These are phyloP conservation scores for Phenoliferia sp. DNA, from an alignment of 1,284 basidiomycete genomes.

Conservation along the genomic window DNA sequence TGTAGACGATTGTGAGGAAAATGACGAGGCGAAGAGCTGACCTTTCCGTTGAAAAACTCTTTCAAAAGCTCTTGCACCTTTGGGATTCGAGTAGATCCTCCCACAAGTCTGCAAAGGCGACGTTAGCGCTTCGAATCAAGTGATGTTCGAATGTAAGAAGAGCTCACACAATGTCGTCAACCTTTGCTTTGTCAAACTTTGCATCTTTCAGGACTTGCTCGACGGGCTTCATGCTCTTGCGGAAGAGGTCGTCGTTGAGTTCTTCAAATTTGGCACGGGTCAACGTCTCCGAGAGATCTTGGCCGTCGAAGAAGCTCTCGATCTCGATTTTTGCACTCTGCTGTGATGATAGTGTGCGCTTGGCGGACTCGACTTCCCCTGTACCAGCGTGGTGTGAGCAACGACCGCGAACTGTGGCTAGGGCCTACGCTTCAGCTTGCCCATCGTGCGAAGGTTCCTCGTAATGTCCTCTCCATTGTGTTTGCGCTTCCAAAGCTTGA, in stretches of 20 bases:
- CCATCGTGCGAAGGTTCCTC: conserved; percentile 64
- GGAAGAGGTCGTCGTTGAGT: conserved; percentile 44
- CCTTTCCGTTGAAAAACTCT: too few relatives aligned
- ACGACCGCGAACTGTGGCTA: too few relatives aligned
- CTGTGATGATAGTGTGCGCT: conserved; percentile 81
- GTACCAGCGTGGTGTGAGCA: too few relatives aligned
- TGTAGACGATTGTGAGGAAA: too few relatives aligned
- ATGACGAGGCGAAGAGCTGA: too few relatives aligned
- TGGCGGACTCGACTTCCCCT: conserved; percentile 97
- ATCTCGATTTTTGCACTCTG: conserved; percentile 69
- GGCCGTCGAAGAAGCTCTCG: conserved; percentile 84
- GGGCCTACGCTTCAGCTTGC: conserved; percentile 93
- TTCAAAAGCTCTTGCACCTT: conserved; percentile 97
- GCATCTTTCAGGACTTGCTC: conserved; percentile 98
- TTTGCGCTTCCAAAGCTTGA: conserved; percentile 93
- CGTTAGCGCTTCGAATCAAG: background rate
- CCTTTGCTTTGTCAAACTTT: conserved; percentile 91
- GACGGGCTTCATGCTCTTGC: conserved; percentile 61
- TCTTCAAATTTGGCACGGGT: conserved; percentile 86
- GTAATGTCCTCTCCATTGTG: conserved; percentile 69
- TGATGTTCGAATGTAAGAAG: background rate
- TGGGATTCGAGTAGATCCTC: conserved; percentile 97
- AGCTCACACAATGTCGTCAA: conserved; percentile 66
- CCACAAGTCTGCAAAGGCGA: conserved; percentile 62
- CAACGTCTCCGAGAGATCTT: conserved; percentile 94